Conservation (phyloP, 2,329 filamentous ascomycete genomes). For the Colletotrichum tofieldiae region DNA sequence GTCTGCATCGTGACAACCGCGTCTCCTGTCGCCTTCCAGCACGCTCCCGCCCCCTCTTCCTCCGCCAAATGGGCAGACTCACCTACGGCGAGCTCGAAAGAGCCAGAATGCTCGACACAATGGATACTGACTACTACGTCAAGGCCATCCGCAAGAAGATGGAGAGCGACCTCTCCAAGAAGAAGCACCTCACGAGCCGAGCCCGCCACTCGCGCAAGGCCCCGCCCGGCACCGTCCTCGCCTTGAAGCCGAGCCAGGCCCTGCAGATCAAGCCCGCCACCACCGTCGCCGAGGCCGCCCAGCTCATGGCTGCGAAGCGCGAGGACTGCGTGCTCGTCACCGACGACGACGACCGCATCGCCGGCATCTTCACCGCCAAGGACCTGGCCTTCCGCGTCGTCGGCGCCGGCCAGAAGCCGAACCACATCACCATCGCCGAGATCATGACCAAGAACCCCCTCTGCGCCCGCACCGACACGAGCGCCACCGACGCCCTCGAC, state of each 20-base stretch:
- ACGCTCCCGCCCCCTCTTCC: not conserved
- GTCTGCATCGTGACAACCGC: slow-evolving; percentile 6
- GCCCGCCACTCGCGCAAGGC: slow-evolving; percentile 92
- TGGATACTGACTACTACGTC: slow-evolving; percentile 52
- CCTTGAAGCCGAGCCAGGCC: slow-evolving; percentile 93
- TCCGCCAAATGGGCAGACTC: slow-evolving; percentile 31
- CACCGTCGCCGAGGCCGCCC: slow-evolving; percentile 94
- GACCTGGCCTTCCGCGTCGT: slow-evolving; percentile 98
- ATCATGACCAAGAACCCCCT: slow-evolving; percentile 99
- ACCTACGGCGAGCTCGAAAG: slow-evolving; percentile 43
- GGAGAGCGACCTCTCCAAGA: slow-evolving; percentile 98
- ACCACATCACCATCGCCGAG: slow-evolving; percentile 92
- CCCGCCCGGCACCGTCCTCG: slow-evolving; percentile 94
- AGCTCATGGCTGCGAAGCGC: slow-evolving; percentile 98
- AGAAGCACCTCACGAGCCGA: slow-evolving; percentile 85
- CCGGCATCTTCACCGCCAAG: slow-evolving; percentile 99
- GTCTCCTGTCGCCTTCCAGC: slow-evolving; percentile 1
- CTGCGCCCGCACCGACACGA: slow-evolving; percentile 97
- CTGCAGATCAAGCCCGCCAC: slow-evolving; percentile 97
- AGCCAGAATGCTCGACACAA: slow-evolving; percentile 40
- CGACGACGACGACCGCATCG: slow-evolving; percentile 97
- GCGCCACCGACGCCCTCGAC: slow-evolving; percentile 96
- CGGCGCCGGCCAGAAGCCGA: slow-evolving; percentile 89
- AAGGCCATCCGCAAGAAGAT: slow-evolving; percentile 97
- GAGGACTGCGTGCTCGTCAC: slow-evolving; percentile 98